phyloP scores from a whole-genome alignment of 306 rosid genomes.

The Glycine tomentella region DNA sequence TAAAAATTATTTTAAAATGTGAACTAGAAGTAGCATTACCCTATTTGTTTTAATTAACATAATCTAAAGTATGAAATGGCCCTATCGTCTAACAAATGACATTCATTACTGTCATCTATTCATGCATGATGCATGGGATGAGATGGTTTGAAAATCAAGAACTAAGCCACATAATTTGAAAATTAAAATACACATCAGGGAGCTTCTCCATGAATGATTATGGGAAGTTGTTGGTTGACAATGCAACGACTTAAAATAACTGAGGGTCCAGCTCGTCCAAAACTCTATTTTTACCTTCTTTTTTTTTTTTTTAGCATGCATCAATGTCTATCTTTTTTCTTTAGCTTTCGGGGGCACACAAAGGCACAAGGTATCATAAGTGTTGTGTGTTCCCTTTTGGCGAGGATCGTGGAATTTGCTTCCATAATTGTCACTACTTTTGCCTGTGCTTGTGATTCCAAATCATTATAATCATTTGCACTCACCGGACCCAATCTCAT shows the following conservation, averaged over 20 bases:
- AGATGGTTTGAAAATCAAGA: background rate
- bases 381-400: conserved; percentile 42
- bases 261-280: background rate
- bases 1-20: background rate
- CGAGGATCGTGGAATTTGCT: conserved; percentile 49
- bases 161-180: conserved; percentile 4
- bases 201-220: conserved; percentile 15
- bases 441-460: conserved; percentile 43
- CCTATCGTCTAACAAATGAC: background rate
- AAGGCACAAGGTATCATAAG: conserved; percentile 31
- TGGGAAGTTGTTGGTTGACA: conserved; percentile 28
- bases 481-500: conserved; percentile 33
- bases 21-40: background rate
- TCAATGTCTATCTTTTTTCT: background rate
- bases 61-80: conserved; percentile 19
- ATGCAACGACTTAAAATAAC: background rate
- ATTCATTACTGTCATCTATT: background rate
- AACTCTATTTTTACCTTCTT: background rate
- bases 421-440: conserved; percentile 41
- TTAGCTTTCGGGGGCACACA: conserved; percentile 42
- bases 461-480: conserved; percentile 37
- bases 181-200: background rate
- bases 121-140: conserved; percentile 30
- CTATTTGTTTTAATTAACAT: conserved; percentile 5
- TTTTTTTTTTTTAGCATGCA: too few species aligned